Conservation (phyloP, 2,329 filamentous ascomycete genomes). For the Stagonosporopsis rhizophila region DNA sequence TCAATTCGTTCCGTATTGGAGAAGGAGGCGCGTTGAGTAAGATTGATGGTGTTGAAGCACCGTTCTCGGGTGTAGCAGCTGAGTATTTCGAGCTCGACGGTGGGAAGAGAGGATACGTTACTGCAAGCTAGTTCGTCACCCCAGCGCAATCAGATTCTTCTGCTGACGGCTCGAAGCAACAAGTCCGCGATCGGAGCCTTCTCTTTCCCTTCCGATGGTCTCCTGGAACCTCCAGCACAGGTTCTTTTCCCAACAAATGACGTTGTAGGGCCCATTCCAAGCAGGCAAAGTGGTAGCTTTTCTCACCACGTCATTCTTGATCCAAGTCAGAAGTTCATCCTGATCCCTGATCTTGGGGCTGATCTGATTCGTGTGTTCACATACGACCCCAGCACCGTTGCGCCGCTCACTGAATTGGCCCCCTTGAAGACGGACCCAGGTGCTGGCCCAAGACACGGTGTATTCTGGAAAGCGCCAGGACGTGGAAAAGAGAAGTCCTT, state of each 20-base stretch:
- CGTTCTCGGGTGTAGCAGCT: slow-evolving; percentile 23
- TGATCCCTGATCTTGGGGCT: slow-evolving; percentile 69
- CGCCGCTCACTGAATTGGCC: slow-evolving; percentile 54
- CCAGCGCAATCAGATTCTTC: neutral
- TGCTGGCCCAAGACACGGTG: slow-evolving; percentile 68
- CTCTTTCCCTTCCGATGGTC: slow-evolving; percentile 8
- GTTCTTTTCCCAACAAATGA: slow-evolving; percentile 16
- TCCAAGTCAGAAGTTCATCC: slow-evolving; percentile 65
- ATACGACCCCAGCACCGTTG: slow-evolving; percentile 52
- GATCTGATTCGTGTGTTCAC: slow-evolving; percentile 67
- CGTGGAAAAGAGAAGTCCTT: neutral
- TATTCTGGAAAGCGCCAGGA: slow-evolving; percentile 55
- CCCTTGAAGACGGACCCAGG: slow-evolving; percentile 58
- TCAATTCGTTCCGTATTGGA: slow-evolving; percentile 20
- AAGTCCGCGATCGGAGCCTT: slow-evolving; percentile 20
- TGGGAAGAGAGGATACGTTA: slow-evolving; percentile 17
- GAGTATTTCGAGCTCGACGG: slow-evolving; percentile 8
- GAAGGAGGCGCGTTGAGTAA: slow-evolving; percentile 6
- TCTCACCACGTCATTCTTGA: slow-evolving; percentile 67
- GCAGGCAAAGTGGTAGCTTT: slow-evolving; percentile 44
- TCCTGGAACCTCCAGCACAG: slow-evolving; percentile 6
- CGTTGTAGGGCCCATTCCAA: slow-evolving; percentile 9
- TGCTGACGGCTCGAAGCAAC: slow-evolving; percentile 7
- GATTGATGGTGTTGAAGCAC: slow-evolving; percentile 20
- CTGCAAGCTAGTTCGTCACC: slow-evolving; percentile 13